Base-by-base conservation (phyloP, 257 asterid genomes). In the Solanum medicagineum region DNA sequence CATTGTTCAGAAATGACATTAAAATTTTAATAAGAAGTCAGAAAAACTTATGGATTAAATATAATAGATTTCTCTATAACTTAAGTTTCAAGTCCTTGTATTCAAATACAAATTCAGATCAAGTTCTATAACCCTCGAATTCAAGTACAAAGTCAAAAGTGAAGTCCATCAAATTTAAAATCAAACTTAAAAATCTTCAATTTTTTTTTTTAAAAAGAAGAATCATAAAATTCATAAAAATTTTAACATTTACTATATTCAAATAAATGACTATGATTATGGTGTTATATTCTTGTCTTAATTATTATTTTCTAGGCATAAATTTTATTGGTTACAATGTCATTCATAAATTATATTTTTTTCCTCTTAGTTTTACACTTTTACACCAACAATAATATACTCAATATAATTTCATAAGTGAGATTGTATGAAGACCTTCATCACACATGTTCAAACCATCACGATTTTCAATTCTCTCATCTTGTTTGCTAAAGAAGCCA, bases 111-210 rank as follows among this genome's bases (percentile, higher is more conserved):
- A 59, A 14, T 20, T 14, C 4, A 9, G 7, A 24, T 10, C 66
- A 59, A 59, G n/a, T 32, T 59, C 10, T 59, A n/a, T n/a, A 59
- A 3, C 15, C 29, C 32, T 10, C 7, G 0, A n/a, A 59, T 59
- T 20, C 32, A n/a, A 0, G 0, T 59, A 59, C 15, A 26, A 59
- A 59, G 22, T 2, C 15, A n/a, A 59, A 13, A 36, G 3, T 36
- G 40, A 36, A 4, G 40, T 36, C 0, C 6, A 36, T 36, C 6
- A 36, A 36, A 36, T 36, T 36, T 4, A 36, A 36, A 3, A n/a
- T 10, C 15, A 59, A 59, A 0, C 0, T n/a, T 14, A 0, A n/a
- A 59, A 59, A 24, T 0, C 14, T 3, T 10, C 11, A 9, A 56
- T 19, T 56, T 2, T 2, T 19, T 56, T 56, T 56, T 56, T 0